A percentile compares a stretch with the other conserved stretches of the same genome.
These are phyloP conservation scores for Aspergillus novofumigatus DNA, from an alignment of 2,329 filamentous ascomycete species.

Conservation along the genomic window DNA sequence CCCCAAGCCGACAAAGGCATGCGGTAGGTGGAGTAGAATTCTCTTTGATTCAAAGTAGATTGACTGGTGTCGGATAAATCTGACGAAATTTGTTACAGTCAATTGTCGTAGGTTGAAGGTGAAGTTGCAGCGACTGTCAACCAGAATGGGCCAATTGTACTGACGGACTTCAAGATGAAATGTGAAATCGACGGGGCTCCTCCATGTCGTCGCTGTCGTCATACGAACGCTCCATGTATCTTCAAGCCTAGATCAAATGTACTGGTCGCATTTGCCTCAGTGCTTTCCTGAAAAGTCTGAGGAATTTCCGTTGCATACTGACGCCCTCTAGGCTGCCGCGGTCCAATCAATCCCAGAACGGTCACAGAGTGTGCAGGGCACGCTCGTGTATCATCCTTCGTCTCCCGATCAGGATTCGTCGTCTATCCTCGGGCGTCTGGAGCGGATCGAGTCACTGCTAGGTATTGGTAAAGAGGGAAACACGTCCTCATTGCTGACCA, in stretches of 20 bases:
- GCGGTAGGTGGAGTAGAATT: constrained; percentile 17
- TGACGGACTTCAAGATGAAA: constrained; percentile 23
- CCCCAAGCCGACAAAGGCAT: constrained; percentile 30
- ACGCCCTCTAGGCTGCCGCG: constrained; percentile 19
- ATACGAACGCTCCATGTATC: constrained; percentile 19
- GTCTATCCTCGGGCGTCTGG: constrained; percentile 20
- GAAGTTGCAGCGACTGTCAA: background rate
- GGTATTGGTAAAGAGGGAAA: constrained; percentile 15
- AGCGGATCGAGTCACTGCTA: constrained; percentile 22
- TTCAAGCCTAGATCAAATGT: constrained; percentile 31
- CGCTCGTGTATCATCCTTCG: constrained; percentile 1
- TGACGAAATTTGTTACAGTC: constrained; percentile 17
- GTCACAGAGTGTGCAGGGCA: constrained; percentile 7
- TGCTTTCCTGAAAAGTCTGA: background rate
- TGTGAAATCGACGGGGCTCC: constrained; percentile 25
- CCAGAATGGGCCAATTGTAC: background rate
- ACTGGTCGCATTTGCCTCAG: background rate
- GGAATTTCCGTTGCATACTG: background rate
- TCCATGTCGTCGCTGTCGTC: constrained; percentile 27
- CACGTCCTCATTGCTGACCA: background rate
- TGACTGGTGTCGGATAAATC: background rate
- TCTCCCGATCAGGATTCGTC: constrained; percentile 13
- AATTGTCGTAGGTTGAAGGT: constrained; percentile 30
- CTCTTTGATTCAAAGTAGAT: background rate
- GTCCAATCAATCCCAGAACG: constrained; percentile 16